Base-by-base conservation (phyloP, 176 grass and related monocot genomes). In the Ensete ventricosum region DNA sequence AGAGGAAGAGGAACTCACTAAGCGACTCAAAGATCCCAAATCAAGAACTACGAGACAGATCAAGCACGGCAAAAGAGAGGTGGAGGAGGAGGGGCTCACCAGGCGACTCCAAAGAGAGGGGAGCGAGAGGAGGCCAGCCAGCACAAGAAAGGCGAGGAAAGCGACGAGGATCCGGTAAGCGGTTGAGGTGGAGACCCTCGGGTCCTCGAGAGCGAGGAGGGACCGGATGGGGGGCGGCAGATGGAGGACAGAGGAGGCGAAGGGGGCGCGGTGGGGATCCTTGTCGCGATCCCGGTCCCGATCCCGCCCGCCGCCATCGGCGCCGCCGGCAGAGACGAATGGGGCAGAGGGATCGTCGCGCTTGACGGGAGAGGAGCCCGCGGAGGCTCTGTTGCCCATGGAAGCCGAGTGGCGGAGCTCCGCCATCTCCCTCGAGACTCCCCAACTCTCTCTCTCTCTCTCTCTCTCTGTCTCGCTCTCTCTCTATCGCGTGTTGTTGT, bases 381-480 rank as follows among this genome's bases (percentile, higher is more conserved):
- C 83, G 72, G 81, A 25, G 81, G 63, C 78, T 54, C 89, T 82
- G 86, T 71, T 62, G 73, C 81, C 69, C 74, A 67, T 90, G 20
- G 78, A 81, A 64, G 84, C 81, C 67, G 88, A 85, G 88, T 98
- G 84, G 60, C 94, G 86, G 82, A 98, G 94, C 84, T 93, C 90
- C 58, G 80, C 90, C 94, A 98, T 98, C 53, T 43, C 4, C 4
- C 29, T 29, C 29, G 29, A 3, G 29, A 29, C 29, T 29, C 29
- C 29, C 29, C 29, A 29, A 29, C 29, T 29, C 29, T 29, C 34
- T 43, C 34, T 6, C 34, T 43, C 34, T 34, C 52, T 24, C 72
- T 13, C 26, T n/a, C 7, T 13, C n/a, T n/a, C n/a, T n/a, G n/a
- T 54, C 21, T 55, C 67, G n/a, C 3, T 16, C 25, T 19, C 7